Conservation (phyloP, 2,329 filamentous ascomycete genomes). For the Ceratocystis ficicola region DNA sequence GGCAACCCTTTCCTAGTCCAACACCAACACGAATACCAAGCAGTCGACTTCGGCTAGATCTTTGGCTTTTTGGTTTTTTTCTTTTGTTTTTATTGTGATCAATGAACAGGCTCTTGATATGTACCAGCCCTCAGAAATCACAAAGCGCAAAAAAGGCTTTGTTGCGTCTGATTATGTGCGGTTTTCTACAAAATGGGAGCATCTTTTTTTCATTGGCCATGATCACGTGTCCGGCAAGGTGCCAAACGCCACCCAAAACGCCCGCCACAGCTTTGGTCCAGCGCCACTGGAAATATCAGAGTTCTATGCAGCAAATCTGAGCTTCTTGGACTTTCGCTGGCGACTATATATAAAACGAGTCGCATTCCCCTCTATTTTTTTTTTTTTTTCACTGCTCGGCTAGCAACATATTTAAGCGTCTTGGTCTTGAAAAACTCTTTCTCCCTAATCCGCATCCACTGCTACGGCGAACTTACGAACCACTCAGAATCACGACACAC, state of each 20-base stretch:
- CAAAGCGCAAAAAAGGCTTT: too few relatives aligned
- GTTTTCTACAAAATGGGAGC: background rate
- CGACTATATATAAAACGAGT: background rate
- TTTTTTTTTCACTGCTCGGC: background rate
- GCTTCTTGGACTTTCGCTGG: background rate
- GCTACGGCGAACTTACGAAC: background rate
- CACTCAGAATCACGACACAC: background rate
- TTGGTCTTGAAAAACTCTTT: background rate
- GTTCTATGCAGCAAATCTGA: background rate
- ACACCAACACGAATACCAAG: background rate
- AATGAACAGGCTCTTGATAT: too few relatives aligned
- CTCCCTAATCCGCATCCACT: background rate
- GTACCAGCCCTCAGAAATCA: too few relatives aligned
- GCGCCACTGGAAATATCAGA: background rate
- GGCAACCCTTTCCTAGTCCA: background rate
- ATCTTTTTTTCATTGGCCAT: background rate
- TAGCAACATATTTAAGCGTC: background rate
- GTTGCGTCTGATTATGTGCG: too few relatives aligned
- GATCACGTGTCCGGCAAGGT: background rate
- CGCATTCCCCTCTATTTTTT: slow-evolving; percentile 7
- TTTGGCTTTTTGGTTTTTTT: too few relatives aligned
- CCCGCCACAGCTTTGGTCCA: background rate
- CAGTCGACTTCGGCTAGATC: too few relatives aligned
- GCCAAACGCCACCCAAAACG: background rate
- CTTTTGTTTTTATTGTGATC: too few relatives aligned